Evolutionary conservation across 352 stramenopile genomes (phyloP), one percentile per base, ranked within the genome.

Genomic region (Pythium insidiosum): DNA sequence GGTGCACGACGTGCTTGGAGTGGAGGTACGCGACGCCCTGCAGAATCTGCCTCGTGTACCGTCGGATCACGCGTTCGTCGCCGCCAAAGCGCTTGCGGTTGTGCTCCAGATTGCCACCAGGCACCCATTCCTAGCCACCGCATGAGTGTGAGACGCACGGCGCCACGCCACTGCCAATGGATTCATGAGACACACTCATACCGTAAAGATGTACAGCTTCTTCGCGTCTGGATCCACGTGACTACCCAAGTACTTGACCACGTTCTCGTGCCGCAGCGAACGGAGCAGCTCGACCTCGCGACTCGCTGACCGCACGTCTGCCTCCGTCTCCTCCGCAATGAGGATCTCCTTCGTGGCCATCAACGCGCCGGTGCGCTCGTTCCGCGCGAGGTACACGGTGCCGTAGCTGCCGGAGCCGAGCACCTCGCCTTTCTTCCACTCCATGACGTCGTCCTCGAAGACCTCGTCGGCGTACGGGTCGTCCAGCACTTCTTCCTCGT

Each of bases 1-100:
- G 62, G 55, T 94, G 82, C 15, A 91, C 67, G 26, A 94, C 80
- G 21, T 66, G 77, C 41, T 75, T 68, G 6, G 63, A 67, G 54
- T 93, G 83, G 10, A 91, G 56, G 63, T 97, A 98, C 9, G 81
- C 88, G 10, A 98, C 69, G 22, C 75, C 80, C 6, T 58, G 56
- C 10, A 96, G 63, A 20, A 97, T 84, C 38, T 97, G 86, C 18
- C 63, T 37, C 4, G 73, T 75, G 54, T 93, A 96, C n/a, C 73
- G 62, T 4, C 67, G 53, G 19, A 89, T 78, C 11, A 95, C 62
- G 5, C 52, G 47, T 35, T 95, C 83, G 24, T 77, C 79, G 6
- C 66, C 63, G 15, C 78, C 81, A 48, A 95, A 95, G 6, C 73
- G 63, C 35, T 94, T 85, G 18, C 88, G 63, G 29, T 95, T 79